Evolutionary conservation across 2,329 filamentous ascomycete species (phyloP), one percentile per base, ranked within the genome.

Genomic region (Epichloe festucae): DNA sequence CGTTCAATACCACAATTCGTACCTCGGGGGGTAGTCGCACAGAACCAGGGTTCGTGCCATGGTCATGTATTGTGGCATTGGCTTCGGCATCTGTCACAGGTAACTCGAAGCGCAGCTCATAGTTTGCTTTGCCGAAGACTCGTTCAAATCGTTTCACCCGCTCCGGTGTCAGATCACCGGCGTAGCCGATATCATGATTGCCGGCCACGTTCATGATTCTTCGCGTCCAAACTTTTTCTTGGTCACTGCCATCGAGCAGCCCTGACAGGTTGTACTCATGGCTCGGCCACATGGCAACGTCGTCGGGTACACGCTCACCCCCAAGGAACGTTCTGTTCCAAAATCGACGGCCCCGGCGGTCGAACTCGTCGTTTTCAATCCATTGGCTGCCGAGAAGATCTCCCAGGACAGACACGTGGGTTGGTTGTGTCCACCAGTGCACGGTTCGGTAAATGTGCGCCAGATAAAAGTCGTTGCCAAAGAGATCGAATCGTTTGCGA

Each of bases 151-250:
- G 79, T 31, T 79, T 73, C 51, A 96, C 74, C 3, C 89, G 81
- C 55, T 81, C 75, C n/a, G 76, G 70, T 41, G 85, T 89, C 55
- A 97, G 76, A 66, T 98, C 93, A 3, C 93, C 93, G 0, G 90
- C 89, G 65, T 98, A 98, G 36, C 93, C 93, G 62, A 98, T 84
- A 66, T 98, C 93, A 64, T 98, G 93, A 63, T 98, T 98, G 1
- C 93, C 93, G 0, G 83, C 89, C 27, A 97, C 81, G 59, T 95
- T 94, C 64, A 98, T 89, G 56, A 96, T 75, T 51, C 85, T 79
- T 41, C 73, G 76, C n/a, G 74, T 68, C 93, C 93, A 97, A 2
- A 68, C 66, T 5, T 72, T 67, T 6, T 71, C 70, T 47, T 73
- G 65, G 7, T 71, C 62, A 5, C 65, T 65, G 1, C 64, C 69